These are phyloP conservation scores for Macrolepiota fuliginosa DNA, from an alignment of 768 basidiomycete genomes.

Conservation along the genomic window DNA sequence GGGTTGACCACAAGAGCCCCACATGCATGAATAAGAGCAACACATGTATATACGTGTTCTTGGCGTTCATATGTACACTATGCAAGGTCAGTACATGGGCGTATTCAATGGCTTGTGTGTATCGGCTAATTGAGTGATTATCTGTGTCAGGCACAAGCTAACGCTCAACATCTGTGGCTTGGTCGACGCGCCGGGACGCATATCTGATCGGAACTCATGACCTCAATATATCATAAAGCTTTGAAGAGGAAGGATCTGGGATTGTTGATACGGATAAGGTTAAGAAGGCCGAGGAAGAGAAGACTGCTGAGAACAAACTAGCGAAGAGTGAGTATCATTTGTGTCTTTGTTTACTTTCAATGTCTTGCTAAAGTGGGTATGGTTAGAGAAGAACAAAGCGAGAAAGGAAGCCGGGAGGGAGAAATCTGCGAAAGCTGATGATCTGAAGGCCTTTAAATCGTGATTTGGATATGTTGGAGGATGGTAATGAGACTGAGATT, in stretches of 20 bases:
- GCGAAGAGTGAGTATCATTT: slow-evolving; percentile 23
- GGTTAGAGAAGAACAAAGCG: too few species aligned
- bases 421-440: slow-evolving; percentile 39
- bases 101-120: background rate
- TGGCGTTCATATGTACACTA: slow-evolving; percentile 64
- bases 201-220: slow-evolving; percentile 78
- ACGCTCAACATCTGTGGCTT: slow-evolving; percentile 77
- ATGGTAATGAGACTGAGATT: slow-evolving; percentile 85
- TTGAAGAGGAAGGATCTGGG: slow-evolving; percentile 80
- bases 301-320: slow-evolving; percentile 28
- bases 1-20: slow-evolving; percentile 34
- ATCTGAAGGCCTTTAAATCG: slow-evolving; percentile 69
- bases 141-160: slow-evolving; percentile 50
- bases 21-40: slow-evolving; percentile 36
- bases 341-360: too few species aligned
- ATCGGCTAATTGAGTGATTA: background rate
- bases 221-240: slow-evolving; percentile 85
- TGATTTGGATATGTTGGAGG: slow-evolving; percentile 81
- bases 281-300: slow-evolving; percentile 25
- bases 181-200: slow-evolving; percentile 71
- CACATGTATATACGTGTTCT: slow-evolving; percentile 77
- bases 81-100: slow-evolving; percentile 38
- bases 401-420: slow-evolving; percentile 35
- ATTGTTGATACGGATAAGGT: slow-evolving; percentile 52
- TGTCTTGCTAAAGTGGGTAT: too few species aligned